These are phyloP conservation scores for Macrolepiota dolichaula DNA, from an alignment of 768 basidiomycete species.

Conservation along the genomic window DNA sequence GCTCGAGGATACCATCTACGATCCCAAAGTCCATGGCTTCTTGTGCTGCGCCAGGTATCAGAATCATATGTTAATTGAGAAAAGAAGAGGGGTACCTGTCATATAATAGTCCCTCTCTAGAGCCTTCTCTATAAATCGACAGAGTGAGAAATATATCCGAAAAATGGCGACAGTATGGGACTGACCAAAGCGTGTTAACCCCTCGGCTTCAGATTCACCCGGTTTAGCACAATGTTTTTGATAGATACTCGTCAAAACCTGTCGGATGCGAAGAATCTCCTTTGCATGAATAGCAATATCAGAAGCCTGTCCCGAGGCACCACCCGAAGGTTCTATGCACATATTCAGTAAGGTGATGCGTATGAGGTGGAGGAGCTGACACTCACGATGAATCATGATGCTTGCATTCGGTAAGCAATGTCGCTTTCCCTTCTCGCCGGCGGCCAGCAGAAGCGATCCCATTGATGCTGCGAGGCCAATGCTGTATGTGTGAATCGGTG, in stretches of 20 bases:
- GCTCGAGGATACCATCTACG: constrained; percentile 85
- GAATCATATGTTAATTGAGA: constrained; percentile 17
- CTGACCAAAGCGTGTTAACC: constrained; percentile 77
- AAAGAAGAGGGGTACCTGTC: constrained; percentile 56
- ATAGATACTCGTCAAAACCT: constrained; percentile 84
- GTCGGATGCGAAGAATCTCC: constrained; percentile 89
- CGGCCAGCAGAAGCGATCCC: constrained; percentile 91
- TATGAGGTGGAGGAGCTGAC: constrained; percentile 14
- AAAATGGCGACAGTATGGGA: constrained; percentile 14
- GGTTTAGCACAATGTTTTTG: constrained; percentile 75
- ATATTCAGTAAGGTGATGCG: constrained; percentile 10
- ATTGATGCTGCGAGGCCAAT: constrained; percentile 94
- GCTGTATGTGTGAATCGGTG: constrained; percentile 96
- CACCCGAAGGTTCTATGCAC: constrained; percentile 86
- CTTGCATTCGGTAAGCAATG: constrained; percentile 91
- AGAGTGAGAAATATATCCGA: constrained; percentile 13
- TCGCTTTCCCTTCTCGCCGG: constrained; percentile 87
- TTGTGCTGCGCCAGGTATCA: constrained; percentile 48
- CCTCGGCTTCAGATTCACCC: constrained; percentile 61
- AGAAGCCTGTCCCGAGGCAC: constrained; percentile 91
- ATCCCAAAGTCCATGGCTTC: constrained; percentile 91
- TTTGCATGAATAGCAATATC: constrained; percentile 98
- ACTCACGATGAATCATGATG: constrained; percentile 97
- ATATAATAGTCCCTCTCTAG: constrained; percentile 95
- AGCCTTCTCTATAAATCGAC: constrained; percentile 61